These are phyloP conservation scores for Monosporozyma aquatica DNA, from an alignment of 805 yeast genomes.

Conservation along the genomic window DNA sequence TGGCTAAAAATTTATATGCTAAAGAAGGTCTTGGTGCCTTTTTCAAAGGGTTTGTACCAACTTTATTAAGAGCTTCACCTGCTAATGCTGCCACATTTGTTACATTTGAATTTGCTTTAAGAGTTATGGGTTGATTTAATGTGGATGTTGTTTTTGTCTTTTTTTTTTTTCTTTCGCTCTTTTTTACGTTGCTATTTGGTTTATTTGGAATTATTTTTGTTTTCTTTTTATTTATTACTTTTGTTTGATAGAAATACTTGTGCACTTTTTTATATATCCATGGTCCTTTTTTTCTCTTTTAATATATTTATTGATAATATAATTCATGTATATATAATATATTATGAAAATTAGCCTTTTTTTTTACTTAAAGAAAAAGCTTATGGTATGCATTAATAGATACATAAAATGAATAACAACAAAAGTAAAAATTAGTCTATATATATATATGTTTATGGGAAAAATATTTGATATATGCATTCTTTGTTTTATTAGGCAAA, in stretches of 20 bases:
- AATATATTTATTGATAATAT: neutral
- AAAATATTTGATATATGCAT: too few species aligned
- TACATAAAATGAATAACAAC: too few species aligned
- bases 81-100: slow-evolving; percentile 96
- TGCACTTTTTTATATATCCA: too few species aligned
- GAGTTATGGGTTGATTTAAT: slow-evolving; percentile 39
- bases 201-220: neutral
- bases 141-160: neutral
- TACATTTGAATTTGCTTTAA: slow-evolving; percentile 84
- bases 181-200: too few species aligned
- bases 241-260: too few species aligned
- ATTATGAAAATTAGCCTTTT: too few species aligned
- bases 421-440: neutral
- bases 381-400: too few species aligned
- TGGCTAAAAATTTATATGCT: slow-evolving; percentile 42
- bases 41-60: slow-evolving; percentile 86
- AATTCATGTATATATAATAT: neutral
- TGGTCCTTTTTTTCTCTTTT: neutral
- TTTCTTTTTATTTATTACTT: too few species aligned
- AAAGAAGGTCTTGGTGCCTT: slow-evolving; percentile 69
- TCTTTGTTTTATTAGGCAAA: slow-evolving; percentile 13
- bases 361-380: too few species aligned
- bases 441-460: too few species aligned
- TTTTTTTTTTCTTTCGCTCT: neutral
- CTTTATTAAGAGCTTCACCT: slow-evolving; percentile 93